Base-by-base conservation (phyloP, 805 yeast genomes). In the Ogataea trehalophila region DNA sequence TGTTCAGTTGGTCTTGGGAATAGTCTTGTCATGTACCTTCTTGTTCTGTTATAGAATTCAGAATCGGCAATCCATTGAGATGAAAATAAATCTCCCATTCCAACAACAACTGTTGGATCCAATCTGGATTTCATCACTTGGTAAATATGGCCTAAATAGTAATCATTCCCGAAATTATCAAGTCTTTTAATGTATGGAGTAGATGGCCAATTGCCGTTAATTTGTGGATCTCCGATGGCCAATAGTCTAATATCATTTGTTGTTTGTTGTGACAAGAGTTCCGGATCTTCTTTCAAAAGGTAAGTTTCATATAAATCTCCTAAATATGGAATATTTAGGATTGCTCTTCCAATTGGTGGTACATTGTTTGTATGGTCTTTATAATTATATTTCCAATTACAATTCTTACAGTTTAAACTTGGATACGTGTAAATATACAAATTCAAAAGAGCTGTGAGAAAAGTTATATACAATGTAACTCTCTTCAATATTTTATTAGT, bases 171-270 rank as follows among this genome's bases (percentile, higher is more conserved):
- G 60, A 67, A 85, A 46, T 87, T 85, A 61, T 94, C 99, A 23
- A 94, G 69, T 44, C 88, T 67, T 50, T 87, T 85, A 48, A 87
- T 72, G 59, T 83, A 81, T 14, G 83, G 79, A 1, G 96, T 85
- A 23, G 73, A 69, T 7, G 76, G 78, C 85, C 88, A 82, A 56
- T 83, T 79, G 2, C 99, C 99, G 52, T 92, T 87, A 65, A 94
- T 91, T 69, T 94, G 99, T 0, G 99, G 99, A 61, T 94, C 99
- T 6, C 98, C 99, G 65, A 90, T 83, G 6, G 96, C 85, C 53
- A 91, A 65, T 66, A 94, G 66, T 52, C 79, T 80, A 44, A 91
- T 76, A 55, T 56, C 62, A 17, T 47, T 41, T 3, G 64, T 26
- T 26, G 35, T 15, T n/a, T 15, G 23, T n/a, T 11, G 14, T 17